Evolutionary conservation across 2,329 filamentous ascomycete species (phyloP).

Genomic region (Thermochaetoides dissita): DNA sequence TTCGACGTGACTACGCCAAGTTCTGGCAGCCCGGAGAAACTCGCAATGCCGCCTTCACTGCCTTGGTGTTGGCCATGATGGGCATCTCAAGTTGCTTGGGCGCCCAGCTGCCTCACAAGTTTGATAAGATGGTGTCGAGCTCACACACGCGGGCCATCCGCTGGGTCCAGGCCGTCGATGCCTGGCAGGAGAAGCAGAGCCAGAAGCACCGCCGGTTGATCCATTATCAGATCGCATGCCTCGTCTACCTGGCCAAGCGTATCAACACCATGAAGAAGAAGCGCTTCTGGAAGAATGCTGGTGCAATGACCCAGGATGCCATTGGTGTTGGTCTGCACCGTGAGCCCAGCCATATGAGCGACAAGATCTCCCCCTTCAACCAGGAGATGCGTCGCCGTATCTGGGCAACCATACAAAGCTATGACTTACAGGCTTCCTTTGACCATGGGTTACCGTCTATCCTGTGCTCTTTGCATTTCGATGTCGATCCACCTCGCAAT

Average conservation of each 20-base stretch:
- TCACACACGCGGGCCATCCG: conserved; percentile 40
- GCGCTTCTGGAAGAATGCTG: conserved; percentile 45
- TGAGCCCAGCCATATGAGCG: conserved; percentile 41
- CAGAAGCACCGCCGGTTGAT: conserved; percentile 47
- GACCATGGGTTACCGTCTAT: conserved; percentile 46
- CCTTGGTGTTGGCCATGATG: conserved; percentile 45
- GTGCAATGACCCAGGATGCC: conserved; percentile 41
- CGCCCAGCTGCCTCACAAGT: conserved; percentile 37
- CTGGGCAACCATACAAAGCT: conserved; percentile 48
- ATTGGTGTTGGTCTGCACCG: conserved; percentile 46
- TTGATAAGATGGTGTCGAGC: conserved; percentile 44
- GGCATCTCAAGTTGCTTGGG: conserved; percentile 44
- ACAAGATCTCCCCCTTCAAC: conserved; percentile 43
- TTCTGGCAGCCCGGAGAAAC: conserved; percentile 37
- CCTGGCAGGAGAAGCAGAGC: conserved; percentile 41
- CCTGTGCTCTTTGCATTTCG: conserved; percentile 41
- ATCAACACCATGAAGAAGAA: conserved; percentile 53
- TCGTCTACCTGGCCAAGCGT: conserved; percentile 46
- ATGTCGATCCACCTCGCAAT: conserved; percentile 41
- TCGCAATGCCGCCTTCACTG: conserved; percentile 40
- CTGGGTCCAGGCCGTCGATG: conserved; percentile 42
- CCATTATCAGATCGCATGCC: conserved; percentile 45
- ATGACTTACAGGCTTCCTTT: conserved; percentile 48
- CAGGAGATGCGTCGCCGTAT: conserved; percentile 48
- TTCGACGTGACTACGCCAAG: conserved; percentile 38